These are phyloP conservation scores for Gnomoniopsis smithogilvyi DNA, from an alignment of 2,329 filamentous ascomycete species.

Conservation along the genomic window DNA sequence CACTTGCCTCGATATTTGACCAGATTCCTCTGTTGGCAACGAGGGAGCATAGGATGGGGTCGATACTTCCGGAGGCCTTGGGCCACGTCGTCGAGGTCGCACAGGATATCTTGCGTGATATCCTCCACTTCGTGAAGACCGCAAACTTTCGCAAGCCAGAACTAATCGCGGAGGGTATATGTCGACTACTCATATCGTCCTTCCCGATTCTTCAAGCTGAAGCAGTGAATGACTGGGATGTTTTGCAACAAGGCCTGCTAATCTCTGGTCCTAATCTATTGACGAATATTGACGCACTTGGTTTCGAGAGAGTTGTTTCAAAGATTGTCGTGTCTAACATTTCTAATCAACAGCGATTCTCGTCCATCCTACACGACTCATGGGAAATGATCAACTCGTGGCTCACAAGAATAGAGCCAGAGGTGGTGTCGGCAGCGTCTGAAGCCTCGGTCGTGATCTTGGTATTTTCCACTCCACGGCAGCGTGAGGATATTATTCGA, in stretches of 20 bases:
- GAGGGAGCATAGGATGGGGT: background rate
- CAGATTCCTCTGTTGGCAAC: slow-evolving; percentile 34
- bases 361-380: slow-evolving; percentile 19
- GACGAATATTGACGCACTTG: background rate
- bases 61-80: background rate
- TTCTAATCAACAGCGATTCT: background rate
- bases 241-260: slow-evolving; percentile 18
- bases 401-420: slow-evolving; percentile 48
- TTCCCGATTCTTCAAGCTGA: slow-evolving; percentile 45
- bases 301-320: background rate
- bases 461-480: slow-evolving; percentile 35
- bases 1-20: slow-evolving; percentile 57
- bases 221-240: slow-evolving; percentile 18
- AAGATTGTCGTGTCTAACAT: background rate
- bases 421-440: slow-evolving; percentile 47
- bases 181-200: slow-evolving; percentile 53
- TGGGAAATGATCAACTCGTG: slow-evolving; percentile 38
- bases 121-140: slow-evolving; percentile 39
- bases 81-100: slow-evolving; percentile 1
- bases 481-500: slow-evolving; percentile 37
- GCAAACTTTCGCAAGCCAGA: slow-evolving; percentile 58
- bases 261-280: slow-evolving; percentile 23
- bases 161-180: slow-evolving; percentile 59
- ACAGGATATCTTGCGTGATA: slow-evolving; percentile 22
- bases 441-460: slow-evolving; percentile 49